A percentile compares a stretch with the other conserved stretches of the same genome.
These are phyloP conservation scores for Cutaneotrichosporon cutaneum DNA, from an alignment of 1,284 basidiomycete genomes.

Conservation along the genomic window DNA sequence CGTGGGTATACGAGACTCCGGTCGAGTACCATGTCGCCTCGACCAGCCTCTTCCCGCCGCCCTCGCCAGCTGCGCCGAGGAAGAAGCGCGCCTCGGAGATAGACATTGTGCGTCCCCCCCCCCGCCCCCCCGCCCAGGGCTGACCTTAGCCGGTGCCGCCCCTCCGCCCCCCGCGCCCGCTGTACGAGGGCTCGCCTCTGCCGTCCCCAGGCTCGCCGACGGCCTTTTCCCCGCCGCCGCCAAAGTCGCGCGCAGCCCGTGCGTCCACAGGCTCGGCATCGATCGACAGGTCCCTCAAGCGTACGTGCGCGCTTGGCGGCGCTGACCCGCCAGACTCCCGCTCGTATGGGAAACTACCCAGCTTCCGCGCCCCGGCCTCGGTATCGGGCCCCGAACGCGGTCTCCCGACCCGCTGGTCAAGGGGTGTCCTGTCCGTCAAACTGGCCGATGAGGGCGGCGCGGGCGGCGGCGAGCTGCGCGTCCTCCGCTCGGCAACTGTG, in stretches of 20 bases:
- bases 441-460: constrained; percentile 19
- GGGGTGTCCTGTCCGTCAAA: constrained; percentile 6
- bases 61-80: background rate
- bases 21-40: constrained; percentile 22
- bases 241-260: background rate
- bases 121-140: background rate
- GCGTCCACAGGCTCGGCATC: constrained; percentile 4
- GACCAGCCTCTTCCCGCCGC: background rate
- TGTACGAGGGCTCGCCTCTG: background rate
- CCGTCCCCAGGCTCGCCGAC: background rate
- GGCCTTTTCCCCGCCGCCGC: background rate
- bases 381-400: constrained; percentile 17
- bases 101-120: background rate
- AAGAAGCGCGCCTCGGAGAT: constrained; percentile 10
- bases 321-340: constrained; percentile 6
- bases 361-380: background rate
- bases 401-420: constrained; percentile 14
- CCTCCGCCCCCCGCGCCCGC: background rate
- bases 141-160: background rate
- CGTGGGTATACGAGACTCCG: constrained; percentile 20
- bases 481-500: constrained; percentile 9
- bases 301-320: background rate
- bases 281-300: background rate
- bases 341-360: constrained; percentile 2
- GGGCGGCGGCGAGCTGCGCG: constrained; percentile 21